Conservation (phyloP, 2,329 filamentous ascomycete species). For the Cyanodermella asteris region DNA sequence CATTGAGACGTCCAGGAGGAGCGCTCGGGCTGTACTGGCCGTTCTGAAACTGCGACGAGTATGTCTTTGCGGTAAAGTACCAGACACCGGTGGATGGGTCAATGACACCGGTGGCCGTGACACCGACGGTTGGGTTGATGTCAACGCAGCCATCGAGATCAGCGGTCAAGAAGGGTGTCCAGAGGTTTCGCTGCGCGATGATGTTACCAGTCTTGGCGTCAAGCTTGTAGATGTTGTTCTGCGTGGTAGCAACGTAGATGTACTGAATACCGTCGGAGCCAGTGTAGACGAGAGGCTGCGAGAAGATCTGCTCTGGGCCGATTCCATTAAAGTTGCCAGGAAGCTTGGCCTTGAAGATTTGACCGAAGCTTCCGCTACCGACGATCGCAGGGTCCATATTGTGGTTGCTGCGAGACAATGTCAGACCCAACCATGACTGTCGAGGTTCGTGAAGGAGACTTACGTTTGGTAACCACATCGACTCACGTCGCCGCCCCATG, state of each 20-base stretch:
- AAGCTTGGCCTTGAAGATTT: slow-evolving; percentile 19
- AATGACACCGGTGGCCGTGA: slow-evolving; percentile 27
- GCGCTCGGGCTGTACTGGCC: no score
- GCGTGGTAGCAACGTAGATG: slow-evolving; percentile 33
- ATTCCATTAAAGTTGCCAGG: slow-evolving; percentile 29
- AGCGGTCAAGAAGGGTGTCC: slow-evolving; percentile 24
- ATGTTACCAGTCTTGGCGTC: slow-evolving; percentile 32
- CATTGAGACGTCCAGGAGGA: slow-evolving; percentile 20
- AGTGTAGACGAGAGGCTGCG: slow-evolving; percentile 31
- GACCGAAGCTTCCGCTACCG: slow-evolving; percentile 3
- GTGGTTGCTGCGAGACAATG: slow-evolving; percentile 1
- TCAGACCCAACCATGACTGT: background rate
- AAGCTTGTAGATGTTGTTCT: slow-evolving; percentile 36
- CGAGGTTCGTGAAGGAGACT: background rate
- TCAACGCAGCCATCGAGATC: slow-evolving; percentile 27
- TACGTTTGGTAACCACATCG: slow-evolving; percentile 3
- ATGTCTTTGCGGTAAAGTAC: slow-evolving; percentile 26
- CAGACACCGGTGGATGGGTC: slow-evolving; percentile 25
- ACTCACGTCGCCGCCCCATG: slow-evolving; percentile 4
- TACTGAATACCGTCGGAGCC: slow-evolving; percentile 26
- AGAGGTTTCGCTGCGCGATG: slow-evolving; percentile 24
- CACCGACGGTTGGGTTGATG: slow-evolving; percentile 24
- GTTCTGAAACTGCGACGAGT: slow-evolving; percentile 16
- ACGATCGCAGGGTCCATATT: slow-evolving; percentile 4
- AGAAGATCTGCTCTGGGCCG: slow-evolving; percentile 29